Percentiles rank a stretch among this genome's conserved stretches.
These are phyloP conservation scores for Dendrocalamus latiflorus DNA, from an alignment of 202 grass and related monocot species.

Conservation along the genomic window DNA sequence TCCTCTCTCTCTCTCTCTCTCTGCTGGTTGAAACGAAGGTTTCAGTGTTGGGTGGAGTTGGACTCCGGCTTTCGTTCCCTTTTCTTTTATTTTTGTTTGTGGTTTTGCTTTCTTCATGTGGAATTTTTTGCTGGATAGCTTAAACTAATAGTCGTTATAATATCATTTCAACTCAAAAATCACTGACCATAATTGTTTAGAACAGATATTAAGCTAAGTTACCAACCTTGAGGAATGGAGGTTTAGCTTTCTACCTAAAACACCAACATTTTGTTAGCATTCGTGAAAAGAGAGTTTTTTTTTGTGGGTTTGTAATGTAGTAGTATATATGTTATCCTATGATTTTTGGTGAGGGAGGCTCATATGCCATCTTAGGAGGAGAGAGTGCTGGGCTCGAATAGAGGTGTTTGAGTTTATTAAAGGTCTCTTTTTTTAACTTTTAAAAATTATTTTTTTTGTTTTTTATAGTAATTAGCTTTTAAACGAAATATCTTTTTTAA, in stretches of 20 bases:
- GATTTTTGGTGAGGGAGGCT: neutral
- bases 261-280: neutral
- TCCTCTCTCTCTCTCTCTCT: neutral
- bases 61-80: neutral
- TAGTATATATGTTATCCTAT: neutral
- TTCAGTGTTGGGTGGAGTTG: neutral
- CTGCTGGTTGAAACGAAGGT: slow-evolving; percentile 8
- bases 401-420: no score
- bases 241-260: neutral
- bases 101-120: neutral
- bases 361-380: no score
- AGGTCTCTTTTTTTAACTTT: no score
- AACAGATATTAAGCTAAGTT: slow-evolving; percentile 2
- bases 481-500: no score
- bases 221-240: neutral
- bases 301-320: neutral
- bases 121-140: neutral
- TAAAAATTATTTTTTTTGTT: no score
- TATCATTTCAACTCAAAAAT: no score
- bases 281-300: neutral
- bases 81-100: neutral
- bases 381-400: no score
- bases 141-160: neutral
- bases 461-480: no score
- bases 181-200: no score